Base-by-base conservation (phyloP, 2,329 filamentous ascomycete species). In the Pestalotiopsis sp. region DNA sequence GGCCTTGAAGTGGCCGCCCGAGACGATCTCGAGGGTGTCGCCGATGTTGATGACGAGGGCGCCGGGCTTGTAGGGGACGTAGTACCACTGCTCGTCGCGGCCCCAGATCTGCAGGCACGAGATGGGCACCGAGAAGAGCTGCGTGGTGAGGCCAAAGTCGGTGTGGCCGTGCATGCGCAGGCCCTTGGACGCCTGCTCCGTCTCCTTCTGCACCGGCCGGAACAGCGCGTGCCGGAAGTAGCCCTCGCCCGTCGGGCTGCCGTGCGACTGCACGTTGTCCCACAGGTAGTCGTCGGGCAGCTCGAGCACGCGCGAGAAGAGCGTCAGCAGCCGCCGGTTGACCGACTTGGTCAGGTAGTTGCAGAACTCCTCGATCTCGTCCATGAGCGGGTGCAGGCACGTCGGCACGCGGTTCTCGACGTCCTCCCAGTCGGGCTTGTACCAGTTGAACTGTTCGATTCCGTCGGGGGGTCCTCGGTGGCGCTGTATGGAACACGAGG, bases 41-140 rank as follows among this genome's bases (percentile, higher is more conserved):
- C 60, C 60, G 4, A 63, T 63, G 31, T 63, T 63, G 60, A 63
- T 63, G 60, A 63, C 60, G 27, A 63, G 60, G 27, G 60, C 60
- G 36, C 60, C 60, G 14, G 60, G 60, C 60, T 63, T 63, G 60
- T 63, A 63, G 27, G 60, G 60, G 11, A 63, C 60, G 5, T 63
- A 63, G 60, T 63, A 63, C 60, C 60, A 63, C 60, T 63, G n/a
- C 60, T 63, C 60, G 60, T 63, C 60, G 25, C 60, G 60, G 60
- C 60, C 60, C 60, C 60, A 63, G 60, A 63, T 63, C 60, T 63
- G 60, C 27, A 63, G 60, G 36, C 60, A 63, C 12, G 60, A 63
- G 36, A 63, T 63, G 60, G 60, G 60, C 27, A 63, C 60, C 2
- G 23, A 36, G 27, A 63, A 63, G 14, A 63, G 36, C 36, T 27